A percentile compares a stretch with the other conserved stretches of the same genome.
phyloP scores from a whole-genome alignment of 2,329 filamentous ascomycete species.

The Ceratocystis albifundus region DNA sequence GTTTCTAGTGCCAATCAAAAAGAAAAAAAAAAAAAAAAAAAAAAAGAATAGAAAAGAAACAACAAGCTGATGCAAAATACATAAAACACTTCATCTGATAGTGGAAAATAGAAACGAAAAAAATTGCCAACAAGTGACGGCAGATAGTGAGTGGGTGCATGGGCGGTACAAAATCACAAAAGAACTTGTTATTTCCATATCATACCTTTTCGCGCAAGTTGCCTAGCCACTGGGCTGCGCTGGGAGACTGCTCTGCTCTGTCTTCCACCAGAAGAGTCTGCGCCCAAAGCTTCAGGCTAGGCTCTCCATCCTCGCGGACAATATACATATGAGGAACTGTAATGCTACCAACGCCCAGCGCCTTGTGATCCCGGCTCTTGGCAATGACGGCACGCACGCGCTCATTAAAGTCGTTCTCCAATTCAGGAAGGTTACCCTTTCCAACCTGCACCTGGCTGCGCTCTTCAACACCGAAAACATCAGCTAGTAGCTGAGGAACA shows the following conservation, averaged over 20 bases:
- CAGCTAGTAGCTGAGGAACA: constrained; percentile 73
- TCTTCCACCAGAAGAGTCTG: constrained; percentile 94
- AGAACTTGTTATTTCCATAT: neutral
- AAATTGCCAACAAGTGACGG: neutral
- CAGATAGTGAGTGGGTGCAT: neutral
- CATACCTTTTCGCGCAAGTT: constrained; percentile 83
- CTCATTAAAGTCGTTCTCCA: constrained; percentile 96
- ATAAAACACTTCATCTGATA: neutral
- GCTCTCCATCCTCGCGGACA: constrained; percentile 90
- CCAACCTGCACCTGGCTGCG: constrained; percentile 77
- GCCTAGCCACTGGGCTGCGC: constrained; percentile 87
- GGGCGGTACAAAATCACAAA: neutral
- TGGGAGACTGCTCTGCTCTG: constrained; percentile 84
- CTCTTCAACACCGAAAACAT: constrained; percentile 84
- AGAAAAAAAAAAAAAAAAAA: neutral
- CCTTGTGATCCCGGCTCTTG: constrained; percentile 80
- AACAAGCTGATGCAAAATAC: neutral
- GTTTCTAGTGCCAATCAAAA: neutral
- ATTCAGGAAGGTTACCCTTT: constrained; percentile 72
- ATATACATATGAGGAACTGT: constrained; percentile 87
- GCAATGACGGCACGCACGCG: constrained; percentile 78
- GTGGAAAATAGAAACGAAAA: neutral
- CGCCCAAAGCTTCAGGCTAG: constrained; percentile 88
- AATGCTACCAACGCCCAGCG: constrained; percentile 84
- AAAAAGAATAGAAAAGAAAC: no score